Evolutionary conservation across 2,329 filamentous ascomycete species (phyloP).

Genomic region (Colletotrichum sp.): DNA sequence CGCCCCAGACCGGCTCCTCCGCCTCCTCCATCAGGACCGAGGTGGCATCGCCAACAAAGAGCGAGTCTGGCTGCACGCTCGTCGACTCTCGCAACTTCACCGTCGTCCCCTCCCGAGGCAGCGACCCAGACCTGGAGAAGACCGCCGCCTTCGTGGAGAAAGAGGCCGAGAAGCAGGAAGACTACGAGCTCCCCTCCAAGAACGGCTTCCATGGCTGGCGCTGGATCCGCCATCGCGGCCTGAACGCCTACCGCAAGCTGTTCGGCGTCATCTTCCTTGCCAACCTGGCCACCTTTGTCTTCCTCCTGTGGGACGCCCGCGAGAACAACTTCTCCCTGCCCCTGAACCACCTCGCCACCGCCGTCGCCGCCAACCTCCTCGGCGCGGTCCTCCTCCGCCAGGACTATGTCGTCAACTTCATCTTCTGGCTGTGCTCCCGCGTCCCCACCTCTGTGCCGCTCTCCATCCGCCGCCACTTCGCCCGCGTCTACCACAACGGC

Average conservation of each 20-base stretch:
- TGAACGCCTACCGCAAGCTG: slow-evolving; percentile 61
- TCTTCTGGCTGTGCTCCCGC: slow-evolving; percentile 53
- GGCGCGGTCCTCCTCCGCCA: slow-evolving; percentile 57
- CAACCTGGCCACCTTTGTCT: slow-evolving; percentile 54
- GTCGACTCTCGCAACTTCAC: slow-evolving; percentile 11
- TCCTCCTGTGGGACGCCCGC: slow-evolving; percentile 37
- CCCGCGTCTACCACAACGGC: slow-evolving; percentile 58
- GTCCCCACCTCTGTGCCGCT: slow-evolving; percentile 52
- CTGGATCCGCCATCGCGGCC: slow-evolving; percentile 47
- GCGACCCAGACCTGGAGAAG: slow-evolving; percentile 19
- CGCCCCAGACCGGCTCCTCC: background rate
- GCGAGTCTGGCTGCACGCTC: slow-evolving; percentile 10
- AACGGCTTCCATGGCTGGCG: slow-evolving; percentile 42
- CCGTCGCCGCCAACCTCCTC: slow-evolving; percentile 54
- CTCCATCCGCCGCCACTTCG: slow-evolving; percentile 49
- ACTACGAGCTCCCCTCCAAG: slow-evolving; percentile 45
- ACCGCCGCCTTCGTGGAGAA: slow-evolving; percentile 2
- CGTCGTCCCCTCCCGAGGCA: background rate
- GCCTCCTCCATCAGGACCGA: slow-evolving; percentile 8
- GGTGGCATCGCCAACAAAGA: background rate
- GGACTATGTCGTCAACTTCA: slow-evolving; percentile 56
- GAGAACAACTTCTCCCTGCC: slow-evolving; percentile 28
- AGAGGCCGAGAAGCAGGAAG: slow-evolving; percentile 5
- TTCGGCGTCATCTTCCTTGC: slow-evolving; percentile 57
- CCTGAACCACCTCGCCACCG: slow-evolving; percentile 42